Evolutionary conservation across 306 rosid genomes (phyloP).

Genomic region (Begonia fuchsioides): DNA sequence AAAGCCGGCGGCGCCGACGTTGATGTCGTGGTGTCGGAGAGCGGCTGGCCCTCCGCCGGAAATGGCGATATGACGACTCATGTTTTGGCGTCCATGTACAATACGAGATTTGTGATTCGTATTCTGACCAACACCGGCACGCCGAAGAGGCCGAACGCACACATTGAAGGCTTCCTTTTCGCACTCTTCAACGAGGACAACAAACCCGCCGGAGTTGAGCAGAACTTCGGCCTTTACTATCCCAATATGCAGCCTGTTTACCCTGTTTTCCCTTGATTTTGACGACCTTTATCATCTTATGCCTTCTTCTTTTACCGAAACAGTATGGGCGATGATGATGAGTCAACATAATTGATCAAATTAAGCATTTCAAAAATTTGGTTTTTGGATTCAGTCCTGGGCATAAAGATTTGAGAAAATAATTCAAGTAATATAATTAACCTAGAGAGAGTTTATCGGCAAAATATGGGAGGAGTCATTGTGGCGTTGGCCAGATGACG

Average conservation of each 20-base stretch:
- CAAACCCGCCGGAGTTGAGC: neutral
- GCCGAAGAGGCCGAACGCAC: neutral
- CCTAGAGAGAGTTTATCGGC: too few species aligned
- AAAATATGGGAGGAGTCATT: too few species aligned
- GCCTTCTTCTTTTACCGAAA: too few species aligned
- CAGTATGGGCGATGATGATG: too few species aligned
- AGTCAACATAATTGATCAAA: too few species aligned
- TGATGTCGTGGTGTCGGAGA: neutral
- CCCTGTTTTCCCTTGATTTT: neutral
- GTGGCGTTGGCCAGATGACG: too few species aligned
- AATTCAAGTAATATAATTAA: too few species aligned
- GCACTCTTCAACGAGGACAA: neutral
- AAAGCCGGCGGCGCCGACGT: neutral
- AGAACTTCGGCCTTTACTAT: neutral
- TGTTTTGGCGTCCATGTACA: neutral
- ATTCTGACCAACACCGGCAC: neutral
- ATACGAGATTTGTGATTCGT: neutral
- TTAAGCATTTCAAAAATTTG: too few species aligned
- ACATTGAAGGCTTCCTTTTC: neutral
- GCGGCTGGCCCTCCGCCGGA: neutral
- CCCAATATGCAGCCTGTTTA: neutral
- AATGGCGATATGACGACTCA: neutral
- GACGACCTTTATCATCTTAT: too few species aligned
- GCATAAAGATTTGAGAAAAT: too few species aligned
- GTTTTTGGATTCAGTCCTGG: too few species aligned